Evolutionary conservation across 495 filamentous ascomycete species (phyloP), one percentile per base, ranked within the genome.

Genomic region (Podospora sp.): DNA sequence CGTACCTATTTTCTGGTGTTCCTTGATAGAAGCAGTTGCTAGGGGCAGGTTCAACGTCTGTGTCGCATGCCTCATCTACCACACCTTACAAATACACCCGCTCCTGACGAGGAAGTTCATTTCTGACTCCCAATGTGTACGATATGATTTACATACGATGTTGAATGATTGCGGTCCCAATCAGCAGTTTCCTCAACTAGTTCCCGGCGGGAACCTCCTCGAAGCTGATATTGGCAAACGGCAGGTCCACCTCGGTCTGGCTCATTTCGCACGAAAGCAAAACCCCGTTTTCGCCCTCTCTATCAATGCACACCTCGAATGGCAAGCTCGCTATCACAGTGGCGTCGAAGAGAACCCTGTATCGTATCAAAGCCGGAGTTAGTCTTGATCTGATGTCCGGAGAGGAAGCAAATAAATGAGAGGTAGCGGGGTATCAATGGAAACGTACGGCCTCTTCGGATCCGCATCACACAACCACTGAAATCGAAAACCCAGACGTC

Each of bases 391-490:
- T 18, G 27, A 49, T 62, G n/a, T 33, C 29, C 29, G 29, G 5
- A 27, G 35, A 53, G n/a, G n/a, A n/a, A n/a, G n/a, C n/a, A n/a
- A 63, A 63, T 20, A 33, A 55, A 55, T 20, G 20, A 46, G 36
- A 50, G 22, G 20, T 16, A 56, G 22, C 20, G 25, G 22, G 25
- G 22, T 57, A 24, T 20, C n/a, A 20, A 18, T 14, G 4, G 27
- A 40, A n/a, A 67, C 69, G 46, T 66, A 75, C 72, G 74, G 66
- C 60, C 73, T 68, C 8, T 61, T 60, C 0, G 71, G 72, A 25
- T 75, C 72, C 27, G 69, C 58, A 58, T 73, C 71, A 51, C 72
- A 76, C 27, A 67, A 69, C 72, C 74, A 76, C 26, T 69, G 46
- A 11, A 76, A 16, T 49, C 66, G 55, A 50, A 76, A 73, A 2